phyloP scores from a whole-genome alignment of 2,329 filamentous ascomycete genomes.

The Tolypocladium ovalisporum region DNA sequence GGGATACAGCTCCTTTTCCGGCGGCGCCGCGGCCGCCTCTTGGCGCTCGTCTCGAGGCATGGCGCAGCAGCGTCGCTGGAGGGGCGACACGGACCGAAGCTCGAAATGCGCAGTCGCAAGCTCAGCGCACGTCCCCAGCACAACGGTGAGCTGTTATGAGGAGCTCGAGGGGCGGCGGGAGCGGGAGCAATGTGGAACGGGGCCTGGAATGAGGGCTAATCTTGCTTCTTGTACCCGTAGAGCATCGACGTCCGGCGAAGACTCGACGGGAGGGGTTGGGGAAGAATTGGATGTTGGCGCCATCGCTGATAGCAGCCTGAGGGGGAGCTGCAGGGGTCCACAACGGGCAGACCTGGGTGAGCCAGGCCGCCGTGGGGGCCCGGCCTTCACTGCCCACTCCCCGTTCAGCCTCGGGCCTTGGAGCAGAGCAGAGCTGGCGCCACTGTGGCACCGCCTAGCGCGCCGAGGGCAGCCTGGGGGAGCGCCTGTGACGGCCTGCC shows the following conservation, averaged over 20 bases:
- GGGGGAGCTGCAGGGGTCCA: neutral
- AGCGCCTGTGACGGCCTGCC: neutral
- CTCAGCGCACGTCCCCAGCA: neutral
- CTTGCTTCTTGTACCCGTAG: neutral
- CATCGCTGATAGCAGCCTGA: neutral
- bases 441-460: neutral
- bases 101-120: neutral
- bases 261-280: neutral
- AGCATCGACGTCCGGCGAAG: neutral
- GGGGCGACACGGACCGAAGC: neutral
- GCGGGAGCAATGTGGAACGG: neutral
- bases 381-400: too few relatives aligned
- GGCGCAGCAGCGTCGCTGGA: neutral
- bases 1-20: constrained; percentile 46
- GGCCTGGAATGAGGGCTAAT: neutral
- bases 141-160: neutral
- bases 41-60: neutral
- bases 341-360: neutral
- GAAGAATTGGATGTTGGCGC: neutral
- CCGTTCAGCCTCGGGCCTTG: neutral
- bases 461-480: neutral
- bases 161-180: neutral
- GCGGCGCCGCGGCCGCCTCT: neutral
- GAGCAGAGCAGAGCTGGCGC: neutral
- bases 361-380: neutral